Base-by-base conservation (phyloP, 1,139 yeast genomes). In the Diutina pseudorugosa region DNA sequence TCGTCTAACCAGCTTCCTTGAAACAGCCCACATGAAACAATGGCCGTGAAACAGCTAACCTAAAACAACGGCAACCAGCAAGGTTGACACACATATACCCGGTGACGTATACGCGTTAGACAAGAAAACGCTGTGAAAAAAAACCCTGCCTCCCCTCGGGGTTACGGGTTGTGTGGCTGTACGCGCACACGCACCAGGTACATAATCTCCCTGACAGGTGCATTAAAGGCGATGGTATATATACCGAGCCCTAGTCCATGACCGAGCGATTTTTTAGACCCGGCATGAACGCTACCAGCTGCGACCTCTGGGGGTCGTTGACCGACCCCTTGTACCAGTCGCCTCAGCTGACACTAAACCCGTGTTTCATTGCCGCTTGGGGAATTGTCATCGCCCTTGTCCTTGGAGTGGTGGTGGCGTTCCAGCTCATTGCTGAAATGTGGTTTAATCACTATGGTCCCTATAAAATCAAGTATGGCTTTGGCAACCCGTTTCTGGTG, bases 361-460 rank as follows among this genome's bases (percentile, higher is more conserved):
- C 74, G 1, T 62, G 68, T 52, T 70, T 70, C 54, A 57, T 69
- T 30, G 61, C 67, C n/a, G 59, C 61, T 27, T 55, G 63, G 4
- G 57, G 59, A 6, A 51, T 60, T 16, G 21, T 53, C 1, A 49
- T 56, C 27, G 57, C 56, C 47, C 50, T 43, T 11, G 19, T 57
- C 4, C 41, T 62, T 20, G 61, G 58, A 3, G 18, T 55, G 3
- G 55, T 60, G 19, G 60, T 59, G 2, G 18, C 60, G 1, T 55
- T 47, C 40, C 72, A 70, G 54, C 54, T 61, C 9, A 18, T 55
- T 14, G 56, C 53, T 27, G 54, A 61, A 44, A 33, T 63, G 6
- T 61, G 57, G 51, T 51, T 51, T 53, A 69, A 68, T 54, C 52
- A 53, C 33, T 64, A 58, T 55, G 73, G 72, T 2, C 67, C 65